Evolutionary conservation across 768 basidiomycete genomes (phyloP), one percentile per base, ranked within the genome.

Genomic region (Trametes cubensis): DNA sequence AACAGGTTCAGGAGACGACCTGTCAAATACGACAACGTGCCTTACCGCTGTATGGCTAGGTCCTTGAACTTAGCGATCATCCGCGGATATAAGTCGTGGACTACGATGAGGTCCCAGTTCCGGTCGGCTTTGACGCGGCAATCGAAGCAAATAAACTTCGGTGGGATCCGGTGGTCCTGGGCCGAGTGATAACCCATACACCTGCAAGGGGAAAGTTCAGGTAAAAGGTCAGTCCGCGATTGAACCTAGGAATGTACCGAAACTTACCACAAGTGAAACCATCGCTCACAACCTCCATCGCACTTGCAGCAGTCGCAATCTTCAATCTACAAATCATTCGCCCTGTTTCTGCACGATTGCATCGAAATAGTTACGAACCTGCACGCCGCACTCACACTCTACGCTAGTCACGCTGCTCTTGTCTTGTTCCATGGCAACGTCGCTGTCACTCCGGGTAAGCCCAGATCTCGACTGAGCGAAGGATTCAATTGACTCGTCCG

Each of bases 191-290:
- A 93, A 28, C 85, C 85, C 80, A 86, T 83, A 67, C 85, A 87
- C 85, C 85, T 86, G 48, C 7, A 14, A 56, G 26, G 13, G 52
- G 15, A 20, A 38, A 48, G 55, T 18, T n/a, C 34, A 34, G 34
- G 2, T 11, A 34, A 6, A 6, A 34, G 2, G 13, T 51, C 21
- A 54, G 26, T 28, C 28, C 13, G 44, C 44, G 4, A 30, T 3
- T 18, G 34, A 47, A 3, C 10, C 18, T 30, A 15, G 10, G 30
- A 21, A 21, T 21, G 30, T 8, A 8, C 52, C 52, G 20, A 28
- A 60, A 70, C 83, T 56, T 57, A 91, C 91, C 91, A 94, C 45
- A 85, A 67, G 71, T 94, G 92, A 70, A 83, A 88, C 90, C 90
- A 92, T 60, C 77, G 81, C 18, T 77, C 77, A 72, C 92, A 92